Conservation (phyloP, 306 rosid genomes). For the Vicia sativa region DNA sequence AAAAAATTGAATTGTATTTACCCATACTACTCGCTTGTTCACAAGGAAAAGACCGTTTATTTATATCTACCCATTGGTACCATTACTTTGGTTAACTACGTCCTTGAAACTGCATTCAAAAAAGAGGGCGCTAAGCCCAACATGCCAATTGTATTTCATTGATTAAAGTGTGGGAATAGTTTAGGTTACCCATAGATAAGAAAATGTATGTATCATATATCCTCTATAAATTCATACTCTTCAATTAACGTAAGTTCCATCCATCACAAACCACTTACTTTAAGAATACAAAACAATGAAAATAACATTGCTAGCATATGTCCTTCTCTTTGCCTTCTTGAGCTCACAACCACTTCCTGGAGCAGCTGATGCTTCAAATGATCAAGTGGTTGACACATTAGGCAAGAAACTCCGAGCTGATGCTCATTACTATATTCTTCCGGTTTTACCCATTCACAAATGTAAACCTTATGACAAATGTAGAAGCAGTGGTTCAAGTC, state of each 20-base stretch:
- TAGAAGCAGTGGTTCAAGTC: not conserved
- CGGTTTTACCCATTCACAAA: not conserved
- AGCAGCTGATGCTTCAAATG: not conserved
- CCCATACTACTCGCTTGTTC: too few species aligned
- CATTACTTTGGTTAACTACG: too few species aligned
- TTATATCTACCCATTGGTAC: too few species aligned
- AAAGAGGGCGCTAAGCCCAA: too few species aligned
- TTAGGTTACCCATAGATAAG: constrained; percentile 9
- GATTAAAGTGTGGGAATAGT: not conserved
- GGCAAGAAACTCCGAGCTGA: constrained; percentile 26
- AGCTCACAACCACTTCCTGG: not conserved
- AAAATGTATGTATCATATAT: not conserved
- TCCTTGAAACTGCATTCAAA: too few species aligned
- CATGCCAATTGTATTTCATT: not conserved
- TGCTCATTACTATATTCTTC: constrained; percentile 31
- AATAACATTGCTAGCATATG: not conserved
- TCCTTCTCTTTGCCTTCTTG: not conserved
- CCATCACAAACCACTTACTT: not conserved
- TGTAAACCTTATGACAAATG: not conserved
- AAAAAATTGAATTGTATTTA: too few species aligned
- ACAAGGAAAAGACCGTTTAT: too few species aligned
- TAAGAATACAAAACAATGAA: constrained; percentile 22
- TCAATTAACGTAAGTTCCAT: not conserved
- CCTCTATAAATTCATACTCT: constrained; percentile 3
- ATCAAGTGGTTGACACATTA: constrained; percentile 46